These are phyloP conservation scores for Pulicaria dysenterica DNA, from an alignment of 129 eudicot genomes.

Conservation along the genomic window DNA sequence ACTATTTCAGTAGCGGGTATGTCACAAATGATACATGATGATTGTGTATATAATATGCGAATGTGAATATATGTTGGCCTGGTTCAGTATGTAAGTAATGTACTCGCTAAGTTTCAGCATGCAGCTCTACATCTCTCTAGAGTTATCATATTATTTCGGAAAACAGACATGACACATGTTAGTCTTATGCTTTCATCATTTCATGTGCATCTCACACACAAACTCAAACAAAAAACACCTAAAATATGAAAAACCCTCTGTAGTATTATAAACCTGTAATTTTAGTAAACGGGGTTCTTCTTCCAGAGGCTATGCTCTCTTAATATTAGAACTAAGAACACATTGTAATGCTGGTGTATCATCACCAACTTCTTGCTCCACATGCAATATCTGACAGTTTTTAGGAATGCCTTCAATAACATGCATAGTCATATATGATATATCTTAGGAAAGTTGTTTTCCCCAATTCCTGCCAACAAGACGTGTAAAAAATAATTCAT, in stretches of 20 bases:
- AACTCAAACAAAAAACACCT: not conserved
- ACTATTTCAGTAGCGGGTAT: too few species aligned
- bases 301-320: slow-evolving; percentile 77
- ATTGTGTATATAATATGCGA: too few species aligned
- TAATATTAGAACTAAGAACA: slow-evolving; percentile 83
- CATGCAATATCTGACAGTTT: slow-evolving; percentile 97
- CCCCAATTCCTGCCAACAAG: slow-evolving; percentile 98
- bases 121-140: slow-evolving; percentile 62
- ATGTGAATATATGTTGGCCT: too few species aligned
- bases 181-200: not conserved
- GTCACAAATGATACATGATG: too few species aligned
- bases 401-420: slow-evolving; percentile 96
- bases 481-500: slow-evolving; percentile 65
- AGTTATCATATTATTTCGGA: slow-evolving; percentile 13
- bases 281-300: slow-evolving; percentile 77
- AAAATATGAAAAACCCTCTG: too few species aligned
- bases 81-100: too few species aligned
- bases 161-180: not conserved
- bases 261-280: slow-evolving; percentile 71
- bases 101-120: too few species aligned
- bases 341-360: slow-evolving; percentile 85
- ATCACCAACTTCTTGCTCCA: slow-evolving; percentile 99
- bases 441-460: slow-evolving; percentile 95
- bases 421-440: slow-evolving; percentile 97
- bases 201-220: slow-evolving; percentile 27